These are phyloP conservation scores for Sclerotinia spermophila DNA, from an alignment of 2,329 filamentous ascomycete genomes.

Conservation along the genomic window DNA sequence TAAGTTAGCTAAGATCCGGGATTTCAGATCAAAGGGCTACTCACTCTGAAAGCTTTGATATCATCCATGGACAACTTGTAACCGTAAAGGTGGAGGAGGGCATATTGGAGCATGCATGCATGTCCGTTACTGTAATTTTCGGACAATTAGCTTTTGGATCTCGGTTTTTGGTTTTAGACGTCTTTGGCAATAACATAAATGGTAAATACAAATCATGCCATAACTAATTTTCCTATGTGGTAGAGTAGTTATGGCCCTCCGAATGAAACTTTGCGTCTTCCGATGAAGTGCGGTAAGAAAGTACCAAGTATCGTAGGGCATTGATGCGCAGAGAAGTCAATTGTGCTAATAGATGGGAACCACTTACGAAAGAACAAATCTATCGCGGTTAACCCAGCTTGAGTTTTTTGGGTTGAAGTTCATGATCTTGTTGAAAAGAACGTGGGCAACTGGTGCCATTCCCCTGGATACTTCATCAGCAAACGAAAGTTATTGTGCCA, in stretches of 20 bases:
- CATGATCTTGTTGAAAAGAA: slow-evolving; percentile 99
- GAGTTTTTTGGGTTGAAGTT: slow-evolving; percentile 99
- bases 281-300: not conserved
- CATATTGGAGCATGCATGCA: slow-evolving; percentile 99
- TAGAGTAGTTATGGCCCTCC: not conserved
- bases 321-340: not conserved
- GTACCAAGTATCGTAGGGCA: not conserved
- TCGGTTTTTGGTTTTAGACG: not conserved
- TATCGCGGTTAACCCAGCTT: slow-evolving; percentile 93
- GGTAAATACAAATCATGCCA: not conserved
- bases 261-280: not conserved
- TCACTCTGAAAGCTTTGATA: slow-evolving; percentile 92
- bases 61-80: slow-evolving; percentile 85
- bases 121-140: slow-evolving; percentile 75
- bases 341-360: not conserved
- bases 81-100: slow-evolving; percentile 93
- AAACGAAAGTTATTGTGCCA: not conserved
- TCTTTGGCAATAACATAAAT: not conserved
- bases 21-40: slow-evolving; percentile 35
- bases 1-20: slow-evolving; percentile 11
- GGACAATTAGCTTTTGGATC: slow-evolving; percentile 7
- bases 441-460: slow-evolving; percentile 92
- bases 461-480: slow-evolving; percentile 46
- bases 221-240: not conserved
- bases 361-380: slow-evolving; percentile 97